Evolutionary conservation across 306 rosid genomes (phyloP), one percentile per base, ranked within the genome.

Genomic region (Prinsepia uniflora): DNA sequence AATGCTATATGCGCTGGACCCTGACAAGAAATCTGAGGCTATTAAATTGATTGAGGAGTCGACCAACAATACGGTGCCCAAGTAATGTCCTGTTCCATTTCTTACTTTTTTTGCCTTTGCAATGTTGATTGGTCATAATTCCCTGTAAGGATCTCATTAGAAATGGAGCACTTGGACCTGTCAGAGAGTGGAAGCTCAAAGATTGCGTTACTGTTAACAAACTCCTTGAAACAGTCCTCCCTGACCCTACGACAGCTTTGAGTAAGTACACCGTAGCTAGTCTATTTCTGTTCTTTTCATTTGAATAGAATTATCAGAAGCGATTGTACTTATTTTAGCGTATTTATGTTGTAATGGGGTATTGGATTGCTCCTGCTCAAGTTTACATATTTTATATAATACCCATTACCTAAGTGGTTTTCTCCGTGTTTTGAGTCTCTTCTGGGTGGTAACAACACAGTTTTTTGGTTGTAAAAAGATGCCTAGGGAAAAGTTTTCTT

Each of bases 121-220:
- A 52, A 65, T 3, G 2, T 2, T 30, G 36, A 50, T 77, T 84
- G 59, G 41, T 65, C 12, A 56, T 70, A 41, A 73, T 70, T 68
- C 47, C 55, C 63, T 72, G 49, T 48, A 58, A 78, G 56, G 67
- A 17, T 72, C 43, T 20, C 75, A 45, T 50, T 60, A 94, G 96
- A 45, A 86, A 82, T 81, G 99, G 89, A 76, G 88, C 92, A 59
- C 84, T 83, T 22, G 96, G 96, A 81, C 90, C 79, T 18, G 72
- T 86, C 64, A 61, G 68, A 71, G 85, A 85, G 76, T 91, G 97
- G 99, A 86, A 80, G 72, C 96, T 94, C 42, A 82, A 76, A 76
- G 99, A 94, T 71, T 89, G 84, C 75, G 79, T 91, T 68, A 82
- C 88, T 30, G 88, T 94, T 70, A 90, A 87, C 85, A 87, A 79